A percentile compares a stretch with the other conserved stretches of the same genome.
Evolutionary conservation across 2,329 filamentous ascomycete species (phyloP).

Genomic region (Aspergillus flavus): DNA sequence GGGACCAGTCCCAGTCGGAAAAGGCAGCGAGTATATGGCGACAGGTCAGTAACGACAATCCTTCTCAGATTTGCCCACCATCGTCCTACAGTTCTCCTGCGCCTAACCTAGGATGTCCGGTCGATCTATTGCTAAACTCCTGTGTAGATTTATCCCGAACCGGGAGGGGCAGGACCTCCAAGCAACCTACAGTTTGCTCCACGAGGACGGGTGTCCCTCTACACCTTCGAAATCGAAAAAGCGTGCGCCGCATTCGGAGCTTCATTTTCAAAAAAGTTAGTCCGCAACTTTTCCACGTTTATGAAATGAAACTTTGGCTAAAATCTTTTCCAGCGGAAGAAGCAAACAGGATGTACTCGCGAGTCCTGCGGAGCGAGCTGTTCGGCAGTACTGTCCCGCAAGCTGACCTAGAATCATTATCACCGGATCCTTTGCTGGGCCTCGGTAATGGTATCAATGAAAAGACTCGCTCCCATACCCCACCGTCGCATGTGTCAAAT

Average conservation of each 20-base stretch:
- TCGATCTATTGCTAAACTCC: slow-evolving; percentile 16
- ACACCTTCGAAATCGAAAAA: slow-evolving; percentile 85
- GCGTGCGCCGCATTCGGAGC: slow-evolving; percentile 81
- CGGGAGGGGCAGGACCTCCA: slow-evolving; percentile 90
- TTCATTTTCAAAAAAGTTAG: slow-evolving; percentile 92
- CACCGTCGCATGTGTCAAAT: slow-evolving; percentile 68
- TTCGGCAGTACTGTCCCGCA: slow-evolving; percentile 92
- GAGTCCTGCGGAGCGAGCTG: slow-evolving; percentile 82
- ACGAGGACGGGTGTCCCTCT: slow-evolving; percentile 90
- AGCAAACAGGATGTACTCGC: slow-evolving; percentile 90
- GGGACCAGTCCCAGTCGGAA: slow-evolving; percentile 69
- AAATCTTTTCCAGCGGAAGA: slow-evolving; percentile 68
- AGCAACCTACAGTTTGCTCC: slow-evolving; percentile 86
- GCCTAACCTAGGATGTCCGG: not conserved
- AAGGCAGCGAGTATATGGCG: slow-evolving; percentile 67
- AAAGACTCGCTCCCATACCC: slow-evolving; percentile 76
- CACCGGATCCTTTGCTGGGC: slow-evolving; percentile 55
- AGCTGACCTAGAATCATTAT: slow-evolving; percentile 65
- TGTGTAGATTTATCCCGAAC: slow-evolving; percentile 85
- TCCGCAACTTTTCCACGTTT: slow-evolving; percentile 17
- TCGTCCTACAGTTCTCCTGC: not conserved
- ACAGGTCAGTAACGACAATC: slow-evolving; percentile 52
- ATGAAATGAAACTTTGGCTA: slow-evolving; percentile 13
- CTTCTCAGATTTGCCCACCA: not conserved
- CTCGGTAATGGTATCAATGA: slow-evolving; percentile 59